Conservation (phyloP, 179 eudicot genomes). For the Beta corolliflora region DNA sequence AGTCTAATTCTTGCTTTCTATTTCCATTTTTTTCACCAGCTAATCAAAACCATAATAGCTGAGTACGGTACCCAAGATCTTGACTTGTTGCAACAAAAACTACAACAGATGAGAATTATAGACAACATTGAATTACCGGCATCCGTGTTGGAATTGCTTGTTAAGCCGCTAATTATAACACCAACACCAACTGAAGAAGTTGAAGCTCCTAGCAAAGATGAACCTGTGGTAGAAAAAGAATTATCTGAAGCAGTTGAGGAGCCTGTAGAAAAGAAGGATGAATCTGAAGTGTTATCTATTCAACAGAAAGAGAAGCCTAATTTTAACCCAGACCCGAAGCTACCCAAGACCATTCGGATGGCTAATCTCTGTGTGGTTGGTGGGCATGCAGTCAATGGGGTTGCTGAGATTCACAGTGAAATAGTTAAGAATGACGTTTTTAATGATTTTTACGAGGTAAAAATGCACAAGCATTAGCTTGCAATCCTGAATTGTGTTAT, state of each 20-base stretch:
- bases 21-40: conserved; percentile 40
- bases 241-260: conserved; percentile 35
- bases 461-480: background rate
- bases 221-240: conserved; percentile 29
- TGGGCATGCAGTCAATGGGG: conserved; percentile 95
- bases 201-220: conserved; percentile 29
- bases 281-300: conserved; percentile 27
- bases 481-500: background rate
- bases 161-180: conserved; percentile 44
- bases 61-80: conserved; percentile 64
- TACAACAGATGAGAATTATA: conserved; percentile 75
- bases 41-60: conserved; percentile 54
- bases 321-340: conserved; percentile 51
- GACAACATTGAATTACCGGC: conserved; percentile 66
- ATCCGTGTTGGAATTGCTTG: conserved; percentile 53
- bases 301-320: conserved; percentile 35
- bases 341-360: conserved; percentile 83
- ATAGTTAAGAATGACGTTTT: conserved; percentile 86
- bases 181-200: conserved; percentile 31
- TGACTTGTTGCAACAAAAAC: conserved; percentile 65
- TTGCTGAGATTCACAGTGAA: conserved; percentile 93
- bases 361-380: conserved; percentile 93
- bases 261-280: conserved; percentile 28
- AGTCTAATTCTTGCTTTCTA: conserved; percentile 16
- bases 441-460: conserved; percentile 83